These are phyloP conservation scores for Cryptococcus jaspeensis DNA, from an alignment of 1,284 basidiomycete genomes.

Conservation along the genomic window DNA sequence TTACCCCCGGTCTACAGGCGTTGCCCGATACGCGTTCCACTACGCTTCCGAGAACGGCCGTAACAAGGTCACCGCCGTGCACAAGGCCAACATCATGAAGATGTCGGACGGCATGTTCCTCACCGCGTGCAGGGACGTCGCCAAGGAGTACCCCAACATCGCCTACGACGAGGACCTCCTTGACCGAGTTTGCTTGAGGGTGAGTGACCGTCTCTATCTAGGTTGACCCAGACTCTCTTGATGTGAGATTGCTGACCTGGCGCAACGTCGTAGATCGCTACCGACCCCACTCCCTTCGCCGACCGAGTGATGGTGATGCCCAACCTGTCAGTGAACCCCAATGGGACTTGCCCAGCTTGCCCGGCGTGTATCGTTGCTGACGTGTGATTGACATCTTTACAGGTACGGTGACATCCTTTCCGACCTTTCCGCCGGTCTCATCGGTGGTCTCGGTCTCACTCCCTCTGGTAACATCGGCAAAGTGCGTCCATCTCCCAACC, in stretches of 20 bases:
- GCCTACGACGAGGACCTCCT: constrained; percentile 94
- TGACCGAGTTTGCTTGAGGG: constrained; percentile 93
- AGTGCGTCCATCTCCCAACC: constrained; percentile 54
- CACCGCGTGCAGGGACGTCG: constrained; percentile 92
- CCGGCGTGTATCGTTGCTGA: constrained; percentile 35
- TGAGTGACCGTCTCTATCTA: constrained; percentile 41
- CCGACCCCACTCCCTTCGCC: constrained; percentile 89
- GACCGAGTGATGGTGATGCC: constrained; percentile 99
- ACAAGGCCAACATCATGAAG: constrained; percentile 99
- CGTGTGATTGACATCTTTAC: neutral
- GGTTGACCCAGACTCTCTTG: neutral
- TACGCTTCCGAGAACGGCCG: constrained; percentile 87
- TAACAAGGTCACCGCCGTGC: constrained; percentile 94
- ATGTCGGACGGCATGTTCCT: constrained; percentile 99
- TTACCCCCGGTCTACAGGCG: constrained; percentile 41
- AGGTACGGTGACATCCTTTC: constrained; percentile 81
- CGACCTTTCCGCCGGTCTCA: constrained; percentile 98
- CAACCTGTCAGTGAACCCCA: constrained; percentile 70
- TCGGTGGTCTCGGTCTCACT: constrained; percentile 95
- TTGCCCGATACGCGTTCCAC: constrained; percentile 98
- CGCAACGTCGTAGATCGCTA: constrained; percentile 62
- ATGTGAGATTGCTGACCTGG: neutral
- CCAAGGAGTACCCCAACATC: constrained; percentile 93
- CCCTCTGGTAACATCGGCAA: constrained; percentile 98
- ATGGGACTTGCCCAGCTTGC: neutral